phyloP scores from a whole-genome alignment of 257 asterid species.

The Salvia miltiorrhiza region DNA sequence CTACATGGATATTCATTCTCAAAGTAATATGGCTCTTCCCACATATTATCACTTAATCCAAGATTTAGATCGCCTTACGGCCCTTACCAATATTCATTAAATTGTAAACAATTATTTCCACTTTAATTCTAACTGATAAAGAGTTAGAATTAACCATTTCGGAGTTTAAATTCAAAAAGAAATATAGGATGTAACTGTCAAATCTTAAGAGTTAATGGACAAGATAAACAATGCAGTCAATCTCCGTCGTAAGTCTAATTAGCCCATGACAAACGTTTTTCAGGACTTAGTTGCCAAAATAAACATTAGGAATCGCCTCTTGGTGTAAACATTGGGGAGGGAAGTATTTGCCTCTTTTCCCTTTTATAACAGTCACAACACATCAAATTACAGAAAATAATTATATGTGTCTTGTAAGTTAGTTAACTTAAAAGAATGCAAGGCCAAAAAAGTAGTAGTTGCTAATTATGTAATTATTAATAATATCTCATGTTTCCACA shows the following conservation, averaged over 20 bases:
- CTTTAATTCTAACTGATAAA: neutral
- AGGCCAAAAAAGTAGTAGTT: constrained; percentile 3
- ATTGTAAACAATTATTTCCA: neutral
- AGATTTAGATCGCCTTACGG: neutral
- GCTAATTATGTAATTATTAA: constrained; percentile 8
- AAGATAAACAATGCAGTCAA: too few species aligned
- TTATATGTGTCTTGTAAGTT: neutral
- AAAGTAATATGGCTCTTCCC: too few species aligned
- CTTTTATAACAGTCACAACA: neutral
- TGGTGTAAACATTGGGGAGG: neutral
- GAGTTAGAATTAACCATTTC: neutral
- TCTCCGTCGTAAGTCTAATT: too few species aligned
- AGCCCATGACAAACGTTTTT: too few species aligned
- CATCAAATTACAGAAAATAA: neutral
- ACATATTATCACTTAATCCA: neutral
- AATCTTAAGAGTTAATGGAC: neutral
- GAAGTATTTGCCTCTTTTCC: neutral
- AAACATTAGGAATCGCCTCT: neutral
- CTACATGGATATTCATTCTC: neutral
- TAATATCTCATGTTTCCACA: constrained; percentile 2
- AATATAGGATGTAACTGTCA: neutral
- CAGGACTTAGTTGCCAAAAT: neutral
- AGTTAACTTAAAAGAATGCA: neutral
- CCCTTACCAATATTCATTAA: neutral
- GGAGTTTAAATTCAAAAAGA: too few species aligned